Percentiles rank a stretch among this genome's conserved stretches.
These are phyloP conservation scores for Claviceps quebecensis DNA, from an alignment of 2,329 filamentous ascomycete genomes.

Conservation along the genomic window DNA sequence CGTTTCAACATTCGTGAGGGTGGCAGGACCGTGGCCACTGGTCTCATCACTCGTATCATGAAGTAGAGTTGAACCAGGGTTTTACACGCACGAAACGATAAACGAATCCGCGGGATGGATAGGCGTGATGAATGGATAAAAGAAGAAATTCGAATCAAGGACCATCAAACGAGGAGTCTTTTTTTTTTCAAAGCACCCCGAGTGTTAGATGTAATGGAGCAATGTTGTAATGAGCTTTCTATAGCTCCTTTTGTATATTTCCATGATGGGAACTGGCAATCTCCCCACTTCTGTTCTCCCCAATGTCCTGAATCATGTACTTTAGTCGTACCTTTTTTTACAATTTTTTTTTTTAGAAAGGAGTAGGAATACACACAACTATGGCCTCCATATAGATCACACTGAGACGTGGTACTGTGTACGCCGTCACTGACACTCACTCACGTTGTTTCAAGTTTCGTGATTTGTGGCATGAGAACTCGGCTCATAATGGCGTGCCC, in stretches of 20 bases:
- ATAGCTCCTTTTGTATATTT: conserved; percentile 23
- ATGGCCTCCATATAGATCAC: too few relatives aligned
- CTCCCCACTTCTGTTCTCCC: conserved; percentile 27
- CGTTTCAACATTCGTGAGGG: conserved; percentile 98
- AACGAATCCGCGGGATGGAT: background rate
- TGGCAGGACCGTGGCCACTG: conserved; percentile 76
- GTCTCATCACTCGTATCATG: conserved; percentile 62
- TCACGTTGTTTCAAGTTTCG: too few relatives aligned
- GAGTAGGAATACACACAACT: conserved; percentile 16
- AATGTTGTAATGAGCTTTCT: conserved; percentile 15
- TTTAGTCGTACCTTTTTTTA: conserved; percentile 17
- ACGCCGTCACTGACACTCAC: too few relatives aligned
- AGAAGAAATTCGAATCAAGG: too few relatives aligned
- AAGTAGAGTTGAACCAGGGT: conserved; percentile 25
- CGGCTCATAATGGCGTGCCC: too few relatives aligned
- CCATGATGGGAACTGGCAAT: conserved; percentile 20
- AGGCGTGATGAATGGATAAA: too few relatives aligned
- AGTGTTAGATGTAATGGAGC: conserved; percentile 5
- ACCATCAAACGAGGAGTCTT: too few relatives aligned
- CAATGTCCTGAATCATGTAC: conserved; percentile 22
- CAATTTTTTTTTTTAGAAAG: conserved; percentile 6
- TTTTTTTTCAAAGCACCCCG: background rate
- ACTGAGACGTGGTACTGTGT: too few relatives aligned
- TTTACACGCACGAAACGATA: background rate
- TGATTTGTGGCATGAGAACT: too few relatives aligned